Conservation (phyloP, 257 asterid genomes). For the Salvia hispanica region DNA sequence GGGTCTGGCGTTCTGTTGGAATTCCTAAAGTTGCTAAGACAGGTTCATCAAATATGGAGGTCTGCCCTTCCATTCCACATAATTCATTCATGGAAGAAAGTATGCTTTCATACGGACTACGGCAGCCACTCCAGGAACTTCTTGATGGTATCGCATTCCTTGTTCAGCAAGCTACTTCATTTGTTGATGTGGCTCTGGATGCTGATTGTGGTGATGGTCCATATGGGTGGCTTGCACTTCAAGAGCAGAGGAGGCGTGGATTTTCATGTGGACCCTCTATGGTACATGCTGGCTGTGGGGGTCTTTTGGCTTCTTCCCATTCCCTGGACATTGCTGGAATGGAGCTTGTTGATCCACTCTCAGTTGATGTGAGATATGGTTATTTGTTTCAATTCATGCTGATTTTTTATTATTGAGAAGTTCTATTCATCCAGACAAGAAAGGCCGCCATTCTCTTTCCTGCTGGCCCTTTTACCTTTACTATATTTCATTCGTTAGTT, state of each 20-base stretch:
- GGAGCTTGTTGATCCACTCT: slow-evolving; percentile 97
- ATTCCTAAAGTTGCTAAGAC: slow-evolving; percentile 70
- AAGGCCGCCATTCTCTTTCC: slow-evolving; percentile 12
- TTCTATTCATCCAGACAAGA: not conserved
- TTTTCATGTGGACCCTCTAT: slow-evolving; percentile 97
- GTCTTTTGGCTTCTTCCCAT: slow-evolving; percentile 90
- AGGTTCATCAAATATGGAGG: slow-evolving; percentile 64
- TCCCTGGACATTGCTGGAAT: slow-evolving; percentile 93
- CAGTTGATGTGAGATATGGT: slow-evolving; percentile 71
- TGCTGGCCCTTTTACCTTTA: slow-evolving; percentile 5
- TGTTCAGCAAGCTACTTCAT: slow-evolving; percentile 98
- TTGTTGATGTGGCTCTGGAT: slow-evolving; percentile 95
- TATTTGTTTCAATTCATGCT: not conserved
- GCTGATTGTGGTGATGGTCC: slow-evolving; percentile 98
- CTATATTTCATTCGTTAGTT: slow-evolving; percentile 11
- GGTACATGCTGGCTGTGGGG: slow-evolving; percentile 99
- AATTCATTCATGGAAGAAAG: slow-evolving; percentile 88
- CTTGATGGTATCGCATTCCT: slow-evolving; percentile 93
- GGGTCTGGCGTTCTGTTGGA: slow-evolving; percentile 97
- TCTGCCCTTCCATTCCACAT: slow-evolving; percentile 60
- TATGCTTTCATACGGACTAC: slow-evolving; percentile 86
- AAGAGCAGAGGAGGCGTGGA: slow-evolving; percentile 98
- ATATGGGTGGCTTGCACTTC: slow-evolving; percentile 94
- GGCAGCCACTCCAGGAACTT: slow-evolving; percentile 95
- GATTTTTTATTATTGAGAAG: slow-evolving; percentile 18